Evolutionary conservation across 768 basidiomycete genomes (phyloP), one percentile per base, ranked within the genome.

Genomic region (Russula griseocarnosa): DNA sequence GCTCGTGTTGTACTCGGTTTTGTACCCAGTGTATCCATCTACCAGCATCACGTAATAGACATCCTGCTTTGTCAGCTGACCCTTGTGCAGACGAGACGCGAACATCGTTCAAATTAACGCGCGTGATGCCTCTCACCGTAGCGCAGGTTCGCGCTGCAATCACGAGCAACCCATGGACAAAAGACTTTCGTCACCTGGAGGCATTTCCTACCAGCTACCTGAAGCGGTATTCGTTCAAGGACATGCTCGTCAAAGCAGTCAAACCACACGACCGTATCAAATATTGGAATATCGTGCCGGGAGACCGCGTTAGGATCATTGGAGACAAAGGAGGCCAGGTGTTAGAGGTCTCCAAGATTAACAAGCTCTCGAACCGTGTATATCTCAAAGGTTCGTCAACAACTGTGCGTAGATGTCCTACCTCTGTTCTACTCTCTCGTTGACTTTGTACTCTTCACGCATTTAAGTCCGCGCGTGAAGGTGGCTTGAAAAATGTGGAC

Each of bases 201-300:
- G 79, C 81, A 60, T 77, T 87, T 52, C 85, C 86, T n/a, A 81
- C 81, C 63, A 75, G 77, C 66, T 83, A 80, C 79, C 56, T 74
- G 58, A 78, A 80, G 70, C 77, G 79, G 56, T 71, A 71, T 65
- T 75, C 77, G 16, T 79, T 77, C 66, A 73, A 75, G 50, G 81
- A 82, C 71, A 67, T 76, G 0, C 14, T 53, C 11, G 51, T 77
- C 59, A 88, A 88, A 72, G 81, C 82, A 46, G 84, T 83, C 51
- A 79, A 81, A 14, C 80, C 83, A 13, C 79, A 80, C 62, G 86
- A 91, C 70, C 80, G 92, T 53, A 88, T 94, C 58, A 88, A 90
- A 73, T 84, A 83, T 71, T 94, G 92, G 92, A 94, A 93, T 71
- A 82, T 94, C 65, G 86, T 91, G 38, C 90, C 92, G 6, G 92